phyloP scores from a whole-genome alignment of 2,329 filamentous ascomycete genomes.

The Sclerotinia borealis region DNA sequence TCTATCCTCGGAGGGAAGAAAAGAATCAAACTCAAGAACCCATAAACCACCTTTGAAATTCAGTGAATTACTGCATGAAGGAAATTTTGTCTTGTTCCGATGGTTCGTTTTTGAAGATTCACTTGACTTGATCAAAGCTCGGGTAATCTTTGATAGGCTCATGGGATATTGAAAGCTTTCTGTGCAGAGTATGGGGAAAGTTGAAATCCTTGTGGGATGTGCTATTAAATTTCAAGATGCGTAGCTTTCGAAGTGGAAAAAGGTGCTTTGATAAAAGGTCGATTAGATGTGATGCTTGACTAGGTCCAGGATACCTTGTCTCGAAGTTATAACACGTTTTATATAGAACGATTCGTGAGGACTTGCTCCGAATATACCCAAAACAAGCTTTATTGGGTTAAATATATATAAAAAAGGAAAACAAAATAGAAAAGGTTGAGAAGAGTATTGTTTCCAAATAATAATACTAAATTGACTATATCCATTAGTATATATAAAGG shows the following conservation, averaged over 20 bases:
- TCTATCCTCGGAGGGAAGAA: not conserved
- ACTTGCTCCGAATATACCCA: not conserved
- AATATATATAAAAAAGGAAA: constrained; percentile 1
- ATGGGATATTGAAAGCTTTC: not conserved
- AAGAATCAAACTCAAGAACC: not conserved
- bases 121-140: constrained; percentile 4
- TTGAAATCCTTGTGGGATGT: not conserved
- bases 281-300: not conserved
- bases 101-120: not conserved
- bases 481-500: constrained; percentile 3
- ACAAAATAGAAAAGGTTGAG: not conserved
- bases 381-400: not conserved
- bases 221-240: not conserved
- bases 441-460: not conserved
- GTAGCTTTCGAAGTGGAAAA: not conserved
- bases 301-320: constrained; percentile 2
- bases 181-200: not conserved
- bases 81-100: not conserved
- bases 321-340: not conserved
- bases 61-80: constrained; percentile 1
- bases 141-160: not conserved
- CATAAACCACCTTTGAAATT: not conserved
- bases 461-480: constrained; percentile 4
- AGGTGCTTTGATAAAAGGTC: not conserved
- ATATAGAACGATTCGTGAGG: not conserved